Evolutionary conservation across 2,329 filamentous ascomycete genomes (phyloP), one percentile per base, ranked within the genome.

Genomic region (Cytospora piceicola): DNA sequence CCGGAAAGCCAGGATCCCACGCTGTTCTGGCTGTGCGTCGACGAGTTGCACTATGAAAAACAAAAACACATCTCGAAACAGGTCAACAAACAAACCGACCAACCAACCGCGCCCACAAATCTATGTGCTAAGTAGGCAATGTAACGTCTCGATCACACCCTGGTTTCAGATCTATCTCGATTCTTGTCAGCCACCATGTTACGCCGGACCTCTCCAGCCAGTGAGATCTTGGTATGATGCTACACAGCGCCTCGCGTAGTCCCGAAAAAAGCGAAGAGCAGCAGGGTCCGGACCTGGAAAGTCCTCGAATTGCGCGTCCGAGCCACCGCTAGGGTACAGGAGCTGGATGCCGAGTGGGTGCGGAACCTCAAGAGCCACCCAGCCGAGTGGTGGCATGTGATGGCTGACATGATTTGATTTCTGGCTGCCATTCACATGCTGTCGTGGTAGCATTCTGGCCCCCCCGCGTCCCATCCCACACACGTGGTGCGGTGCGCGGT

Each of bases 401-500:
- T 58, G 20, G 22, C 22, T 27, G 9, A 3, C 56, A 39, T n/a
- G 22, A 24, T 1, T 15, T 54, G n/a, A n/a, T n/a, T n/a, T n/a
- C n/a, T 11, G 30, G 49, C 58, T 61, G 58, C 20, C 32, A 30
- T 42, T 54, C 49, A 49, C 51, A 30, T 59, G 55, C 57, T 51
- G 49, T 58, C 36, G 60, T 46, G 53, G 61, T 57, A 36, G 61
- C 22, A 63, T 46, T 20, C 20, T 32, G 61, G 20, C 6, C 29
- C 15, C 15, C 20, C 49, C 27, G 29, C 60, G 32, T 59, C 30
- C 34, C 53, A 34, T 49, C 54, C 39, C 49, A 63, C 49, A 59
- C 64, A 66, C 60, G 64, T 66, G 60, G 61, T 58, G 46, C 39
- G 42, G 59, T 39, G 7, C 22, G 42, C 59, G 60, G 61, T 58